These are phyloP conservation scores for Dentipellis fragilis DNA, from an alignment of 768 basidiomycete species.

Conservation along the genomic window DNA sequence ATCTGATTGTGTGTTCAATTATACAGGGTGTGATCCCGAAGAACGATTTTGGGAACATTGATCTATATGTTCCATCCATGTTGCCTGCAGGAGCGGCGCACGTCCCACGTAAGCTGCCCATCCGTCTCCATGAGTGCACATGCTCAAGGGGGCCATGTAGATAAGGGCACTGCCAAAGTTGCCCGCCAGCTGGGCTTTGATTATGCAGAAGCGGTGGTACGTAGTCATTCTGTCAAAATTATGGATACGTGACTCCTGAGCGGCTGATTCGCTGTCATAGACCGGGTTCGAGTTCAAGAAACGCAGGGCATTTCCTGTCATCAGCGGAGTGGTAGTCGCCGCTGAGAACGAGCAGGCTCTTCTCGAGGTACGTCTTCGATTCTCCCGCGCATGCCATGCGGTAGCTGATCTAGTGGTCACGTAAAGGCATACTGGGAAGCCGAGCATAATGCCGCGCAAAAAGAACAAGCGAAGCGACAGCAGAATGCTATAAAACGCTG, in stretches of 20 bases:
- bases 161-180: slow-evolving; percentile 79
- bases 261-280: slow-evolving; percentile 29
- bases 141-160: slow-evolving; percentile 10
- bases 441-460: slow-evolving; percentile 69
- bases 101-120: slow-evolving; percentile 65
- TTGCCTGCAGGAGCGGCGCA: slow-evolving; percentile 80
- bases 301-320: slow-evolving; percentile 73
- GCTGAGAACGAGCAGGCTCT: slow-evolving; percentile 65
- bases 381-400: not conserved
- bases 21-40: slow-evolving; percentile 83
- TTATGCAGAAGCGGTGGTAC: slow-evolving; percentile 90
- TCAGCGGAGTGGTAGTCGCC: slow-evolving; percentile 83
- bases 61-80: slow-evolving; percentile 93
- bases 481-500: slow-evolving; percentile 82
- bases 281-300: slow-evolving; percentile 96
- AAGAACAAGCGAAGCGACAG: slow-evolving; percentile 61
- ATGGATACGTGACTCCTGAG: slow-evolving; percentile 14
- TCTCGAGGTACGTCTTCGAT: slow-evolving; percentile 46
- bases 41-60: slow-evolving; percentile 95
- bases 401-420: not conserved
- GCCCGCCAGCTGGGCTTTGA: slow-evolving; percentile 82
- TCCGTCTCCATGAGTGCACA: not conserved
- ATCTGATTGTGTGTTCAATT: not conserved
- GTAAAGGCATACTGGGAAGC: slow-evolving; percentile 77
- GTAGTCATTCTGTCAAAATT: slow-evolving; percentile 18